Evolutionary conservation across 371 early-diverging fungal species (phyloP).

Genomic region (Apophysomyces variabilis): DNA sequence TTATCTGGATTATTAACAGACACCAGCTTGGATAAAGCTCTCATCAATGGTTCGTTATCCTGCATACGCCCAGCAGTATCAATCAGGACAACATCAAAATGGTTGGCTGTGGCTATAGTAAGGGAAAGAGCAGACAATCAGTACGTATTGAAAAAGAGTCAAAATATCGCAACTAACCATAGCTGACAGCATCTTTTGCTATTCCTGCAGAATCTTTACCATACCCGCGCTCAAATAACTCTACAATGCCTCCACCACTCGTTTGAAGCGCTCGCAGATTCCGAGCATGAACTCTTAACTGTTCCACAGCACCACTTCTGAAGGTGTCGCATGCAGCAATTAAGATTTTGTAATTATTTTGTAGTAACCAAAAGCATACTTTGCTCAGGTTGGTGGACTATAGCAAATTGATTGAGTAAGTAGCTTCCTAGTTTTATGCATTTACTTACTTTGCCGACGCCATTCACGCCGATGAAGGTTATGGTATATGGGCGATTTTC

Average conservation of each 20-base stretch:
- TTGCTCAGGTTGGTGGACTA: slow-evolving; percentile 98
- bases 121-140: neutral
- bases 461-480: slow-evolving; percentile 99
- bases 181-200: slow-evolving; percentile 96
- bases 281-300: slow-evolving; percentile 92
- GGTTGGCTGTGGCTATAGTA: slow-evolving; percentile 55
- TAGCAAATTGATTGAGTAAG: neutral
- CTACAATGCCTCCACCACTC: slow-evolving; percentile 74
- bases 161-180: slow-evolving; percentile 53
- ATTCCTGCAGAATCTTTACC: slow-evolving; percentile 98
- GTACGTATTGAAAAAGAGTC: neutral
- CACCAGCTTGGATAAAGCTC: slow-evolving; percentile 95
- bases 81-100: slow-evolving; percentile 97
- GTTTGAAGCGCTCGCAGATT: slow-evolving; percentile 82
- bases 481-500: slow-evolving; percentile 86
- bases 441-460: slow-evolving; percentile 80
- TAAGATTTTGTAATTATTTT: slow-evolving; percentile 90
- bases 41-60: slow-evolving; percentile 98
- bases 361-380: slow-evolving; percentile 97
- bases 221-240: slow-evolving; percentile 98
- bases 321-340: slow-evolving; percentile 99
- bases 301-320: slow-evolving; percentile 99
- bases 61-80: slow-evolving; percentile 99
- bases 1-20: slow-evolving; percentile 96
- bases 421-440: neutral